A percentile compares a stretch with the other conserved stretches of the same genome.
phyloP scores from a whole-genome alignment of 1,284 basidiomycete genomes.

The Waitea zeae region DNA sequence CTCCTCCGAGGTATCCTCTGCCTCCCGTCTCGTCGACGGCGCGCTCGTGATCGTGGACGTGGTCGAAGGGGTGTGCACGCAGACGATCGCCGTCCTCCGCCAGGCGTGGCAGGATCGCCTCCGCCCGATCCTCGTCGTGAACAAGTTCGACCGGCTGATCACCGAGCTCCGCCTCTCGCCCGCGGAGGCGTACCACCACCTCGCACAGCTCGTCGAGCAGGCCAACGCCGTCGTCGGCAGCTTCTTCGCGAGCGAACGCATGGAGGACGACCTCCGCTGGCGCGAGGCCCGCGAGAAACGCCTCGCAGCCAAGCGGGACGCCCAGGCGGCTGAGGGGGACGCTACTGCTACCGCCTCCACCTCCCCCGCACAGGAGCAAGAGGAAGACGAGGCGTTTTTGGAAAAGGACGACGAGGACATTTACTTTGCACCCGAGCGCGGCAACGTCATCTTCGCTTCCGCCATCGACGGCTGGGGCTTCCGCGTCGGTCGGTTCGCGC shows the following conservation, averaged over 20 bases:
- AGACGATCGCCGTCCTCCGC: constrained; percentile 91
- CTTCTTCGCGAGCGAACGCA: constrained; percentile 91
- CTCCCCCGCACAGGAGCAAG: too few relatives aligned
- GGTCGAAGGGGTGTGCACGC: constrained; percentile 96
- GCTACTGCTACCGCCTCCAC: constrained; percentile 23
- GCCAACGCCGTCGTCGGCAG: constrained; percentile 97
- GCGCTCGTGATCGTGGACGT: constrained; percentile 95
- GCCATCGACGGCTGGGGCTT: constrained; percentile 99
- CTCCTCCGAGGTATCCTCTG: constrained; percentile 91
- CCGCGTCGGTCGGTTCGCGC: constrained; percentile 84
- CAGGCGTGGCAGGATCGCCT: constrained; percentile 91
- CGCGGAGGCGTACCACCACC: constrained; percentile 87
- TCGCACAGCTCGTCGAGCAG: constrained; percentile 87
- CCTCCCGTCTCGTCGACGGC: constrained; percentile 88
- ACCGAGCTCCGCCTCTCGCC: constrained; percentile 89
- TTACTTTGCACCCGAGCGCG: constrained; percentile 92
- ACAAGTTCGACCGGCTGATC: constrained; percentile 93
- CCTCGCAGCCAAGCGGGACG: constrained; percentile 56
- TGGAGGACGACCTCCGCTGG: constrained; percentile 94
- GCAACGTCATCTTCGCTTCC: constrained; percentile 94
- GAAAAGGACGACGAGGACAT: constrained; percentile 97
- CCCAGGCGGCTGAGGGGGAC: constrained; percentile 47
- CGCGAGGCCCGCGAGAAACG: constrained; percentile 80
- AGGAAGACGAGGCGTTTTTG: constrained; percentile 48
- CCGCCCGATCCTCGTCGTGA: constrained; percentile 87